Evolutionary conservation across 202 grass and related monocot species (phyloP).

Genomic region (Panicum hallii): DNA sequence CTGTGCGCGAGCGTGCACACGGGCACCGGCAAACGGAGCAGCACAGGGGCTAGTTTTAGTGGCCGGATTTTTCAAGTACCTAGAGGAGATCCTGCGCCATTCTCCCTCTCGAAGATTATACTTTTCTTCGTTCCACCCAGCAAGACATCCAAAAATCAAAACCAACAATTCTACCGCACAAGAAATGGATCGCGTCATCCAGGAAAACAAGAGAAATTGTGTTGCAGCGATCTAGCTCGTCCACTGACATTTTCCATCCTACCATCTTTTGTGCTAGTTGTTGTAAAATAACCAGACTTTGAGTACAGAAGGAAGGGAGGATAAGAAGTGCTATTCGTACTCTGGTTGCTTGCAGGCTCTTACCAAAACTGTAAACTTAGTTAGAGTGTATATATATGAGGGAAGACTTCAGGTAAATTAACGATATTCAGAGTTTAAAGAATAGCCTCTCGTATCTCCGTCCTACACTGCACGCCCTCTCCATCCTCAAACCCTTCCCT

Average conservation of each 20-base stretch:
- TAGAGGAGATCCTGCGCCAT: not conserved
- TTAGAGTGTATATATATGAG: no score
- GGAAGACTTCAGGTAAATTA: no score
- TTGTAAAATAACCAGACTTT: no score
- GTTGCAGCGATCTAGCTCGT: not conserved
- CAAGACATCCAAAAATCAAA: not conserved
- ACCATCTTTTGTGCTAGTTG: constrained; percentile 4
- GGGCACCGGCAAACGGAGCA: not conserved
- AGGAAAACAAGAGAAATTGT: not conserved
- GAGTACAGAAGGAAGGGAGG: no score
- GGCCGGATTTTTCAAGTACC: not conserved
- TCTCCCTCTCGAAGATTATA: not conserved
- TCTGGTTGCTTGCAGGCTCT: no score
- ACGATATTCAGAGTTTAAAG: no score
- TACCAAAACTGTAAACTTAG: no score
- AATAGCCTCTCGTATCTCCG: no score
- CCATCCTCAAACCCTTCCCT: constrained; percentile 12
- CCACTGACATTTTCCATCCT: not conserved
- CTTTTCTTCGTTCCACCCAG: not conserved
- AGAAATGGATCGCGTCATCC: constrained; percentile 5
- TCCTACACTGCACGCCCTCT: constrained; percentile 2
- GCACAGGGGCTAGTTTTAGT: not conserved
- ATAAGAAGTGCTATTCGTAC: no score
- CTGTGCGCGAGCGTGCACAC: not conserved
- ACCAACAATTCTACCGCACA: not conserved